Base-by-base conservation (phyloP, 805 yeast species). In the Teunomyces cretensis region DNA sequence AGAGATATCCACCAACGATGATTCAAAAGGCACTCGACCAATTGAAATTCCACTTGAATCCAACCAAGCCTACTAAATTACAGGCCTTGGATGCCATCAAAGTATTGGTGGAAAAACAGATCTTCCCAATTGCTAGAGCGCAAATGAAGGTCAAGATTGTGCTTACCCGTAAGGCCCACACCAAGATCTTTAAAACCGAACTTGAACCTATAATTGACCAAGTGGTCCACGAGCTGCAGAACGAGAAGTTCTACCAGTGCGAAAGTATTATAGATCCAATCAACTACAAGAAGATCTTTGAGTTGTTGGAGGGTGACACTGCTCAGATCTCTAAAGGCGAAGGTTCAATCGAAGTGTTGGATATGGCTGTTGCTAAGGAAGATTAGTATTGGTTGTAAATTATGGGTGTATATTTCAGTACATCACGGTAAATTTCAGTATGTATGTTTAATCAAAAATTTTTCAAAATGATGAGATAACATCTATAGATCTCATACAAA, bases 51-150 rank as follows among this genome's bases (percentile, higher is more conserved):
- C 90, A 89, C 61, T 77, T 88, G 52, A 81, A 81, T 14, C 76
- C 91, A 16, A 78, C 77, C 41, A 86, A 84, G 53, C 77, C 88
- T 6, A 87, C 96, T 24, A 94, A 94, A 65, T 75, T 78, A 9
- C 97, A 90, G 62, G 97, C 98, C 0, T 68, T 94, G 38, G 98
- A 94, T 45, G 97, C 96, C 3, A 91, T 94, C 52, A 86, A 81
- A 58, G 61, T 86, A 41, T 70, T 94, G 41, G 84, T 88, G 3
- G 78, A 83, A 27, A 78, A 80, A 52, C 98, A 94, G 64, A 71
- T 90, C 27, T 85, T 94, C 22, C 98, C 98, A 8, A 91, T 94
- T 46, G 96, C 89, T 0, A 76, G 99, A 53, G 98, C 98, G 0
- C 84, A 85, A 56, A 94, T 94, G 99, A 83, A 88, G 65, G 77